Conservation (phyloP, 2,329 filamentous ascomycete genomes). For the Colletotrichum sp. region DNA sequence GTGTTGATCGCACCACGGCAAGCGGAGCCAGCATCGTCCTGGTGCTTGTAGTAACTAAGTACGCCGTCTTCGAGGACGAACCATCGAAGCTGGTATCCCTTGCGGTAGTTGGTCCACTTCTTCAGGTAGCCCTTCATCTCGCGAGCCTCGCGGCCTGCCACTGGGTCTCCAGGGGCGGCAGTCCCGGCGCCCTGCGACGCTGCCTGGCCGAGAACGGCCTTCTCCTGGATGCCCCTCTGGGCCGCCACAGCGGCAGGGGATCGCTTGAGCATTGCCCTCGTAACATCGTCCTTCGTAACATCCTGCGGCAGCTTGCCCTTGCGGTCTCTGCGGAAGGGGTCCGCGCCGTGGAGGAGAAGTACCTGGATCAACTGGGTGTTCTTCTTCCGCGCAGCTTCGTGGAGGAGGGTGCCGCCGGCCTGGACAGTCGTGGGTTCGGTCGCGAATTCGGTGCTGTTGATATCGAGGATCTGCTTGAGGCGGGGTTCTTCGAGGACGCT, state of each 20-base stretch:
- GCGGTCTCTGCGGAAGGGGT: conserved; percentile 93
- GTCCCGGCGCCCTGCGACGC: conserved; percentile 60
- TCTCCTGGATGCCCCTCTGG: conserved; percentile 95
- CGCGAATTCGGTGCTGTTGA: conserved; percentile 89
- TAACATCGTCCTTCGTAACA: conserved; percentile 93
- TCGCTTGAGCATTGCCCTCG: conserved; percentile 86
- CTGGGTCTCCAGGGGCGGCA: conserved; percentile 60
- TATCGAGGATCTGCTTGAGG: conserved; percentile 85
- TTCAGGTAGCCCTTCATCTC: conserved; percentile 99
- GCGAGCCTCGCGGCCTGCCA: conserved; percentile 83
- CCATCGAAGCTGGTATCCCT: conserved; percentile 95
- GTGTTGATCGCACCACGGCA: conserved; percentile 99
- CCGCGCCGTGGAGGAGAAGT: conserved; percentile 89
- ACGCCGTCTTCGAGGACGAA: conserved; percentile 98
- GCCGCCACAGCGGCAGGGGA: conserved; percentile 94
- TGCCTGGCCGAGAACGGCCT: conserved; percentile 85
- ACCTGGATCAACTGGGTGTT: conserved; percentile 89
- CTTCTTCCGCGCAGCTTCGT: conserved; percentile 89
- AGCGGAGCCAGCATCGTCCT: conserved; percentile 94
- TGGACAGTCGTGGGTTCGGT: conserved; percentile 80
- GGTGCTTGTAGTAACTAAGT: conserved; percentile 98
- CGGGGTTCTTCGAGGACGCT: conserved; percentile 83
- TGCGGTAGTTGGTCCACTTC: conserved; percentile 99
- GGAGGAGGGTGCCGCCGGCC: conserved; percentile 87
- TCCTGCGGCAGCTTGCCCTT: conserved; percentile 96